Evolutionary conservation across 768 basidiomycete species (phyloP).

Genomic region (Paxillus rubicundulus): DNA sequence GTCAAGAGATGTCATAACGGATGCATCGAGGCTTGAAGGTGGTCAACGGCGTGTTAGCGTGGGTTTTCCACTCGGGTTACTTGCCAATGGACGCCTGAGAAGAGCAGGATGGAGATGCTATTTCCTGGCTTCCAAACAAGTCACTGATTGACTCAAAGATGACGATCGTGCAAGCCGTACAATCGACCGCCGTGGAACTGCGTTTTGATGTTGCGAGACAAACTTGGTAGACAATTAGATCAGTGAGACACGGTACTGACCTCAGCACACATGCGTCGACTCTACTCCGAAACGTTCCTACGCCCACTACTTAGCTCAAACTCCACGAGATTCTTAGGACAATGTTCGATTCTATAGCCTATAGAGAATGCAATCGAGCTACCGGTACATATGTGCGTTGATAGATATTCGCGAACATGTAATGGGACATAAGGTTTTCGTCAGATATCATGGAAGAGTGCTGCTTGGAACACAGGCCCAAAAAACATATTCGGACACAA

Average conservation of each 20-base stretch:
- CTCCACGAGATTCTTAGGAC: not conserved
- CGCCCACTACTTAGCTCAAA: no score
- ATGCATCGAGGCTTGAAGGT: constrained; percentile 14
- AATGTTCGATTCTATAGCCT: constrained; percentile 19
- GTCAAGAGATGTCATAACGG: constrained; percentile 28
- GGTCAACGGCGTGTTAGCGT: not conserved
- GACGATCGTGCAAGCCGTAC: not conserved
- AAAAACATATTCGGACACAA: constrained; percentile 8
- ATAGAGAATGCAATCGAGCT: constrained; percentile 13
- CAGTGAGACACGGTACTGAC: not conserved
- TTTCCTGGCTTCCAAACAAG: not conserved
- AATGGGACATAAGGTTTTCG: constrained; percentile 24
- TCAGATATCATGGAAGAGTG: constrained; percentile 12
- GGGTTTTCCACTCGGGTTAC: not conserved
- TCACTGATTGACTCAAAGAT: not conserved
- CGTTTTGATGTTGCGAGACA: not conserved
- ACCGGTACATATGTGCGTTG: constrained; percentile 29
- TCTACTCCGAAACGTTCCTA: not conserved
- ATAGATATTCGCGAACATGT: constrained; percentile 25
- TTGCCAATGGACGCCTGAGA: not conserved
- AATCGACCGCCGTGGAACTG: not conserved
- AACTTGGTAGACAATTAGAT: not conserved
- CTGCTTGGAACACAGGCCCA: constrained; percentile 5
- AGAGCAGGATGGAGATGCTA: not conserved
- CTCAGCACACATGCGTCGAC: no score